phyloP scores from a whole-genome alignment of 1,284 basidiomycete species.

The Ceratobasidium theobromae region DNA sequence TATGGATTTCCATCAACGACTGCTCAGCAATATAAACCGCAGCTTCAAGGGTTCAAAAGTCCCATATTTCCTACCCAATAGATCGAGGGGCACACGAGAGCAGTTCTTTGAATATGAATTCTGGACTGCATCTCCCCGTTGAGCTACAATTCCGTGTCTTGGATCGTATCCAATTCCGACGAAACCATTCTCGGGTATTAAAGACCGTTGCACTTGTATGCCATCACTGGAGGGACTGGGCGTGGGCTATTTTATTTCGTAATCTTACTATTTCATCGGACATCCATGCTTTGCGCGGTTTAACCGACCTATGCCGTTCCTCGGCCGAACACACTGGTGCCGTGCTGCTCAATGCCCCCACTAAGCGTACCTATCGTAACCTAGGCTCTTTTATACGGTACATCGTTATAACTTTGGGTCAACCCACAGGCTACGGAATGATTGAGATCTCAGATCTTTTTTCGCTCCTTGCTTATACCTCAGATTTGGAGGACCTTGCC shows the following conservation, averaged over 20 bases:
- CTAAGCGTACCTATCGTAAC: not conserved
- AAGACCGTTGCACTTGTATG: constrained; percentile 8
- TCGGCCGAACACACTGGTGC: not conserved
- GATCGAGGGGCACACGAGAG: too few relatives aligned
- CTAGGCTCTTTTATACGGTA: constrained; percentile 15
- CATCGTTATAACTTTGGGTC: not conserved
- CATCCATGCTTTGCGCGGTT: not conserved
- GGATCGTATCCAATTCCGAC: not conserved
- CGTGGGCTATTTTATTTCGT: not conserved
- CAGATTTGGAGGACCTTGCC: not conserved
- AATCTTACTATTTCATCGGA: constrained; percentile 9
- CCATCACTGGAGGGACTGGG: constrained; percentile 6
- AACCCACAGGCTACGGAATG: constrained; percentile 12
- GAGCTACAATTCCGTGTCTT: not conserved
- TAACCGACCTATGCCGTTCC: not conserved
- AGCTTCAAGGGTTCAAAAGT: too few relatives aligned
- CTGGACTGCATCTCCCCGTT: not conserved
- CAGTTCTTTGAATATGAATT: not conserved
- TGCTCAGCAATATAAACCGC: too few relatives aligned
- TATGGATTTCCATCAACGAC: too few relatives aligned
- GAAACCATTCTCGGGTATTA: not conserved
- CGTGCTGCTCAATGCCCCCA: not conserved
- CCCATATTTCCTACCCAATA: too few relatives aligned
- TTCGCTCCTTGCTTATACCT: not conserved
- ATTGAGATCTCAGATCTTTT: not conserved